phyloP scores from a whole-genome alignment of 2,329 filamentous ascomycete genomes.

The Chaetomium sp. region DNA sequence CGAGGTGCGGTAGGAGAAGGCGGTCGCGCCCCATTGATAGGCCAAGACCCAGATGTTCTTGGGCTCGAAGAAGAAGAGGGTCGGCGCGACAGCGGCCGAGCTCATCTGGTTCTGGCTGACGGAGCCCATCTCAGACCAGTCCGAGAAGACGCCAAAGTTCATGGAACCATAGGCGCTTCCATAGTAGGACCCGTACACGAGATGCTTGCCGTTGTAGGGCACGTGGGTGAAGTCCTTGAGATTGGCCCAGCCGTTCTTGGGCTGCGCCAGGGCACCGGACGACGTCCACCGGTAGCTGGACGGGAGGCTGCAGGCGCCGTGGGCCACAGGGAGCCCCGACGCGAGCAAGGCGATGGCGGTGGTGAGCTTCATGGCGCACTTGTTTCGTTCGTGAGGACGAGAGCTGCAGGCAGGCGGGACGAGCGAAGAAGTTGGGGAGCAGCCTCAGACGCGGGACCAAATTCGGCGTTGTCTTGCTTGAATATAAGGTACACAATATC shows the following conservation, averaged over 20 bases:
- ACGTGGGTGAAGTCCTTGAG: slow-evolving; percentile 56
- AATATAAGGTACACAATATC: no score
- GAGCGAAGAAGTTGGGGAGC: not conserved
- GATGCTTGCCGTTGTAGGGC: slow-evolving; percentile 49
- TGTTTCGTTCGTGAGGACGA: not conserved
- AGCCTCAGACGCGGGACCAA: not conserved
- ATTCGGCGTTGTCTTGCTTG: no score
- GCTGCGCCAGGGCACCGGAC: slow-evolving; percentile 42
- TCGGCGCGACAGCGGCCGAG: slow-evolving; percentile 47
- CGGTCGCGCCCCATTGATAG: slow-evolving; percentile 54
- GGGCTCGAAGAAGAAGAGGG: slow-evolving; percentile 56
- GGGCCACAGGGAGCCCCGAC: not conserved
- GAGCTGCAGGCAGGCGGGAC: not conserved
- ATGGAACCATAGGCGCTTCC: slow-evolving; percentile 50
- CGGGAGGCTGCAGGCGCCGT: slow-evolving; percentile 41
- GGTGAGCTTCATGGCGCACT: slow-evolving; percentile 2
- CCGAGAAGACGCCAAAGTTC: slow-evolving; percentile 48
- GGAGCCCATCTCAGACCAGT: slow-evolving; percentile 46
- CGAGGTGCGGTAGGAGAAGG: slow-evolving; percentile 56
- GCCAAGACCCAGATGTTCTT: slow-evolving; percentile 57
- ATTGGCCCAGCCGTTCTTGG: slow-evolving; percentile 47
- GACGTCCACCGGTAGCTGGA: slow-evolving; percentile 51
- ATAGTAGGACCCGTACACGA: slow-evolving; percentile 53
- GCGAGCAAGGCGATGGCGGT: slow-evolving; percentile 4
- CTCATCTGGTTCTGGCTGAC: slow-evolving; percentile 48